Conservation (phyloP, 192 early-diverging fungal species). For the Paraglomus brasilianum region DNA sequence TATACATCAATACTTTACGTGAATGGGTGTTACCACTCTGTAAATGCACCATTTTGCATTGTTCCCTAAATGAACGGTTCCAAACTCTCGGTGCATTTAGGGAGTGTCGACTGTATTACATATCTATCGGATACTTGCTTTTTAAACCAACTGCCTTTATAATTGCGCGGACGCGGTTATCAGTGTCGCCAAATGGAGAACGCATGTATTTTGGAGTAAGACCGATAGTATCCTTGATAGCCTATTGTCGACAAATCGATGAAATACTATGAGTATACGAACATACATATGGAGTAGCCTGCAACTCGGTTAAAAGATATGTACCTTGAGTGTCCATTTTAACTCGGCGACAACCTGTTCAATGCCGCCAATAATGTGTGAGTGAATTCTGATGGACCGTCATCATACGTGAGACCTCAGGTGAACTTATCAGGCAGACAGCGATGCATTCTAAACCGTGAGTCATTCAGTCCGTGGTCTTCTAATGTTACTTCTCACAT, state of each 20-base stretch:
- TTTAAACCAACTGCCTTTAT: conserved; percentile 7
- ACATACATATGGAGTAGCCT: not conserved
- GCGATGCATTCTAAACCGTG: too few relatives aligned
- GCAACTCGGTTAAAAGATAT: not conserved
- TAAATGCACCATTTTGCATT: too few relatives aligned
- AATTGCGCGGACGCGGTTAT: conserved; percentile 56
- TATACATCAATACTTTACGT: too few relatives aligned
- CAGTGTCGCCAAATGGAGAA: conserved; percentile 50
- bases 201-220: conserved; percentile 54
- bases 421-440: conserved; percentile 52
- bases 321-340: conserved; percentile 60
- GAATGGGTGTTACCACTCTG: too few relatives aligned
- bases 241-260: conserved; percentile 5
- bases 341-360: conserved; percentile 60
- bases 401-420: conserved; percentile 61
- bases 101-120: too few relatives aligned
- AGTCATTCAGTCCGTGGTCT: too few relatives aligned
- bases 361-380: conserved; percentile 47
- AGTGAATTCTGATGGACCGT: conserved; percentile 51
- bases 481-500: conserved; percentile 33
- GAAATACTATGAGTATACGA: too few relatives aligned
- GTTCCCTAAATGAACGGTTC: too few relatives aligned
- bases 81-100: too few relatives aligned
- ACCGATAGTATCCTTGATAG: conserved; percentile 51
- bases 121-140: conserved; percentile 33